phyloP scores from a whole-genome alignment of 331 rosid species.

The Cucumis variabilis region DNA sequence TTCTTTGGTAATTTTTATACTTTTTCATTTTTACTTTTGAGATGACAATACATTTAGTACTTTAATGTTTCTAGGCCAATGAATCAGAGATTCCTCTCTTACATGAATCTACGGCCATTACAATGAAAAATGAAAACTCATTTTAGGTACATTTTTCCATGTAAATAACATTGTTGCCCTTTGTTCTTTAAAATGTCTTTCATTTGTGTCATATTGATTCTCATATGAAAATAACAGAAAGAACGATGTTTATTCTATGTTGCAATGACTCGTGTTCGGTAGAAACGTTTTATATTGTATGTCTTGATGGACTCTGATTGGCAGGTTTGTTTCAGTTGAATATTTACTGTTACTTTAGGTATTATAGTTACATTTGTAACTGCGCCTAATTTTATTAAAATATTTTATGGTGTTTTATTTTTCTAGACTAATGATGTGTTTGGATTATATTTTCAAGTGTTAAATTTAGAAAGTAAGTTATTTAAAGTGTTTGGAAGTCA shows the following conservation, averaged over 20 bases:
- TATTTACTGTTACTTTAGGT: too few relatives aligned
- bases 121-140: slow-evolving; percentile 66
- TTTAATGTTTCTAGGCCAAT: slow-evolving; percentile 63
- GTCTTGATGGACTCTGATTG: slow-evolving; percentile 79
- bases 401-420: too few relatives aligned
- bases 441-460: too few relatives aligned
- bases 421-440: too few relatives aligned
- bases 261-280: slow-evolving; percentile 98
- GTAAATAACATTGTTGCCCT: slow-evolving; percentile 5
- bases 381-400: too few relatives aligned
- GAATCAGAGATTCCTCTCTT: slow-evolving; percentile 92
- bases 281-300: slow-evolving; percentile 68
- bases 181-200: slow-evolving; percentile 15
- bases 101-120: slow-evolving; percentile 66
- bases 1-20: background rate
- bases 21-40: slow-evolving; percentile 1
- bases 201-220: too few relatives aligned
- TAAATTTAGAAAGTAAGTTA: too few relatives aligned
- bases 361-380: too few relatives aligned
- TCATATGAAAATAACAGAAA: slow-evolving; percentile 61
- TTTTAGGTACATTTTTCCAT: slow-evolving; percentile 64
- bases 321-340: slow-evolving; percentile 66
- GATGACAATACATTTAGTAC: slow-evolving; percentile 34
- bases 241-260: slow-evolving; percentile 92
- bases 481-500: too few relatives aligned